A percentile compares a stretch with the other conserved stretches of the same genome.
These are phyloP conservation scores for Ceratocystis harringtonii DNA, from an alignment of 2,329 filamentous ascomycete genomes.

Conservation along the genomic window DNA sequence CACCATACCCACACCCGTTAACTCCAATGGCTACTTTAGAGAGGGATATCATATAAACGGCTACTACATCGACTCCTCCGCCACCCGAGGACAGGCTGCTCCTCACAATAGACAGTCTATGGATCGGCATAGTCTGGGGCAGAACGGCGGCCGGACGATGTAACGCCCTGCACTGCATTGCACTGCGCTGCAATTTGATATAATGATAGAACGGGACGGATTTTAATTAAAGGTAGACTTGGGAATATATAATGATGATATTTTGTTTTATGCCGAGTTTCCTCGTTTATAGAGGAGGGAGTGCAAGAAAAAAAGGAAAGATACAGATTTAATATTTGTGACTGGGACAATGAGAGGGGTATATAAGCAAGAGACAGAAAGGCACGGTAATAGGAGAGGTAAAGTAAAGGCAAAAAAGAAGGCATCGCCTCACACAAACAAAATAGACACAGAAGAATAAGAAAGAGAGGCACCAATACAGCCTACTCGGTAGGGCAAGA, in stretches of 20 bases:
- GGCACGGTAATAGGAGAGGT: neutral
- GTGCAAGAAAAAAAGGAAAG: too few relatives aligned
- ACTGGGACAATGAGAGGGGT: neutral
- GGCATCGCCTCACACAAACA: neutral
- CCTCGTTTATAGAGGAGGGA: too few relatives aligned
- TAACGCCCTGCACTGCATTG: neutral
- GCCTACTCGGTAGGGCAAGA: neutral
- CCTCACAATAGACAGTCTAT: neutral
- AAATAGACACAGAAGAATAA: neutral
- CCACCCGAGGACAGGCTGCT: neutral
- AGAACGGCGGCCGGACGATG: too few relatives aligned
- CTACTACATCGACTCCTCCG: neutral
- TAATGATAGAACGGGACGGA: neutral
- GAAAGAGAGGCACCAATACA: neutral
- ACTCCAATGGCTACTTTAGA: neutral
- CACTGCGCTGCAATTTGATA: neutral
- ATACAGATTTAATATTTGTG: neutral
- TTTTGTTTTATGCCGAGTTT: neutral
- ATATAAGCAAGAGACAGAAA: slow-evolving; percentile 7
- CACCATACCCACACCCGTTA: slow-evolving; percentile 1
- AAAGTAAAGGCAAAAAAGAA: neutral
- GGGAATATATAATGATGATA: neutral
- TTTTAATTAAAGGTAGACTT: neutral
- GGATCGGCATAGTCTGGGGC: neutral
- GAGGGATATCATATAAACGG: neutral